Evolutionary conservation across 2,329 filamentous ascomycete species (phyloP).

Genomic region (Juglanconis oblonga): DNA sequence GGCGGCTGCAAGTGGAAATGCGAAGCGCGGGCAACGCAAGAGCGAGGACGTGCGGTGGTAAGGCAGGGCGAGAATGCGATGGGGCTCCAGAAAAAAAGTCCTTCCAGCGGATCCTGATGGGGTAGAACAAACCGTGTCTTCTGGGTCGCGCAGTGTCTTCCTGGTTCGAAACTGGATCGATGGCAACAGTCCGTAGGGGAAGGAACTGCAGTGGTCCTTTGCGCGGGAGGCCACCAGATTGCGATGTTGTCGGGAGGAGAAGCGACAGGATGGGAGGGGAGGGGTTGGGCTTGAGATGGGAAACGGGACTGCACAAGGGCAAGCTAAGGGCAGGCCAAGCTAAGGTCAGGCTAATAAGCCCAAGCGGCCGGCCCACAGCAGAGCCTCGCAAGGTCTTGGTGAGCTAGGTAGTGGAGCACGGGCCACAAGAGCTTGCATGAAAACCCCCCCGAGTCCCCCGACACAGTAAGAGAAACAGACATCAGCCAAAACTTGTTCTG

Average conservation of each 20-base stretch:
- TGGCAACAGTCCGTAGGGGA: neutral
- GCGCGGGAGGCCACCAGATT: neutral
- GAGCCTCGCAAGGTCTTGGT: too few species aligned
- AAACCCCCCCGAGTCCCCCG: too few species aligned
- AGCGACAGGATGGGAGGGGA: neutral
- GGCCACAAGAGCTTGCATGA: too few species aligned
- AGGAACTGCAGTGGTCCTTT: neutral
- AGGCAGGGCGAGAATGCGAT: slow-evolving; percentile 5
- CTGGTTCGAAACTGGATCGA: neutral
- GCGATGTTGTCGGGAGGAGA: neutral
- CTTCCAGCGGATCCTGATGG: neutral
- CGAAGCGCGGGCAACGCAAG: neutral
- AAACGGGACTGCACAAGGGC: too few species aligned
- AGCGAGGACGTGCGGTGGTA: neutral
- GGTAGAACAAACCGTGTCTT: slow-evolving; percentile 10
- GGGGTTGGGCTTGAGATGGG: neutral
- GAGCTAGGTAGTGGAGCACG: too few species aligned
- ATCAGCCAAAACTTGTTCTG: too few species aligned
- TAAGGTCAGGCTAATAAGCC: too few species aligned
- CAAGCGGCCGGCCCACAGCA: too few species aligned
- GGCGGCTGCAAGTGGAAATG: slow-evolving; percentile 2
- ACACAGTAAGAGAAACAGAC: too few species aligned
- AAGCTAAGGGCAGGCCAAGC: neutral
- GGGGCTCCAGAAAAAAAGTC: neutral
- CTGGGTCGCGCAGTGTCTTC: neutral